Base-by-base conservation (phyloP, 1,284 basidiomycete genomes). In the Acaromyces ingoldii region DNA sequence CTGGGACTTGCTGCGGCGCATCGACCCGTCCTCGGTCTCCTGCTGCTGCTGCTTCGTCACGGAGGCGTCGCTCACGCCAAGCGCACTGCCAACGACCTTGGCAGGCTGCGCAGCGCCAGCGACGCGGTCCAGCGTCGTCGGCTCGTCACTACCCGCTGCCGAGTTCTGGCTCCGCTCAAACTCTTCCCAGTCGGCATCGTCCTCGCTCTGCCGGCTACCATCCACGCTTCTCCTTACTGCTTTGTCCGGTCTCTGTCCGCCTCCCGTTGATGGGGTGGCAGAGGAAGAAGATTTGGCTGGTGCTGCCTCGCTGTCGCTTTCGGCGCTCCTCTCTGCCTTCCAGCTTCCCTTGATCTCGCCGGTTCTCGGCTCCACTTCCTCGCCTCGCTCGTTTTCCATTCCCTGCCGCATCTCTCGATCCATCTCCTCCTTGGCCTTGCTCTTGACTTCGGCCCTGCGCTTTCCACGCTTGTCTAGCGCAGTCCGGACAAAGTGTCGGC, bases 381-480 rank as follows among this genome's bases (percentile, higher is more conserved):
- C 55, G 21, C 62, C 67, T 24, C 55, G 36, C 11, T 57, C 38
- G 22, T 65, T 64, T 50, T 60, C 55, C 65, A 68, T 70, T 17
- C 44, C 36, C 10, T 55, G 53, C 42, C 60, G 49, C 60, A 68
- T 66, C 51, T 72, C 68, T 24, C 54, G 53, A 55, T 74, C 65
- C 42, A 73, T 56, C 31, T 58, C 47, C 24, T 58, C 52, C 19
- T 60, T 36, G 85, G 82, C 19, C 91, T 80, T 77, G 90, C 92
- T 24, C 38, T 54, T 34, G 33, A 58, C 13, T 19, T 49, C 34
- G 30, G 45, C 29, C 24, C 56, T 65, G 7, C 64, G 53, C 44
- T 59, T 61, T 37, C 60, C 63, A 15, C 63, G 46, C 53, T 65
- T 66, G 50, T 74, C 68, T 19, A 74, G 57, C 9, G 68, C 72